Conservation (phyloP, 192 early-diverging fungal genomes). For the Allomyces javanicus region DNA sequence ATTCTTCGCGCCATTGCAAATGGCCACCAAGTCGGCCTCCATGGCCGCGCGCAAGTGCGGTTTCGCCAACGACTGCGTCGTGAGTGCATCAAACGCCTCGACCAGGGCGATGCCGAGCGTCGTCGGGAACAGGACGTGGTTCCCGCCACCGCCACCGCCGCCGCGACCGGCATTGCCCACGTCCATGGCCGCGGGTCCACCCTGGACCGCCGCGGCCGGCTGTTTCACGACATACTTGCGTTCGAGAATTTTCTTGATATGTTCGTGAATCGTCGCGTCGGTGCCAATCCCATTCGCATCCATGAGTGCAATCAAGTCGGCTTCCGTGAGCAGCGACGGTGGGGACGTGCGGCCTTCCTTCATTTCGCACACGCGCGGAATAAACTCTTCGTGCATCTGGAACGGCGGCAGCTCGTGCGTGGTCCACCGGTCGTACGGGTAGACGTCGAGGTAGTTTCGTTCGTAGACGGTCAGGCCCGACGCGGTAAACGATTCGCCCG, state of each 20-base stretch:
- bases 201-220: background rate
- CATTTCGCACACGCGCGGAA: slow-evolving; percentile 48
- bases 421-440: slow-evolving; percentile 76
- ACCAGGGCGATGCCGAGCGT: slow-evolving; percentile 72
- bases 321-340: slow-evolving; percentile 60
- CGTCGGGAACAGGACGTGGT: slow-evolving; percentile 37
- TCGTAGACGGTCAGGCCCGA: slow-evolving; percentile 58
- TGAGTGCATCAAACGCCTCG: slow-evolving; percentile 68
- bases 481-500: slow-evolving; percentile 51
- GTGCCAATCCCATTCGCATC: slow-evolving; percentile 90
- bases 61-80: slow-evolving; percentile 63
- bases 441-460: slow-evolving; percentile 82
- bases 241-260: slow-evolving; percentile 80
- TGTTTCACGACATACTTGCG: slow-evolving; percentile 68
- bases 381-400: slow-evolving; percentile 38
- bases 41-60: slow-evolving; percentile 70
- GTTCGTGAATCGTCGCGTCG: slow-evolving; percentile 88
- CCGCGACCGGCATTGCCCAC: background rate
- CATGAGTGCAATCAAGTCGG: slow-evolving; percentile 76
- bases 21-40: slow-evolving; percentile 54
- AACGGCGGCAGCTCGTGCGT: slow-evolving; percentile 54
- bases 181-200: background rate
- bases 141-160: background rate
- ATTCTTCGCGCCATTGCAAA: slow-evolving; percentile 43
- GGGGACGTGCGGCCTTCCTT: slow-evolving; percentile 37